Conservation (phyloP, 129 eudicot species). For the Helianthus tuberosus region DNA sequence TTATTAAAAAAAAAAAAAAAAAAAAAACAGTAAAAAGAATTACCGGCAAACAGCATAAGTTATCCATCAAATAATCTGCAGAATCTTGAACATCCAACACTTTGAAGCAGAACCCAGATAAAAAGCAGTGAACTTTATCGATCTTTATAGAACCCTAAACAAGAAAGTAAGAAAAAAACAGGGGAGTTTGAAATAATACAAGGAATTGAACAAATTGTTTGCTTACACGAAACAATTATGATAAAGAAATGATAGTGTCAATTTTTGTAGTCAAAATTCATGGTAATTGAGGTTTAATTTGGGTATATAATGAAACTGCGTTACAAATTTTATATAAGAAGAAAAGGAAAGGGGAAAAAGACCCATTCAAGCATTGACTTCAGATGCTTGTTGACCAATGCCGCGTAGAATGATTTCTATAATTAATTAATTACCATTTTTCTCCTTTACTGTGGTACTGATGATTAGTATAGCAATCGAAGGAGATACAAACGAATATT, state of each 20-base stretch:
- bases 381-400: conserved; percentile 38
- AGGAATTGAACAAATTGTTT: conserved; percentile 6
- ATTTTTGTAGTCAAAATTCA: conserved; percentile 27
- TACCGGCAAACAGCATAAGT: conserved; percentile 60
- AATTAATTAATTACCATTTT: conserved; percentile 2
- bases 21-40: background rate
- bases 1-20: background rate
- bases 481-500: too few relatives aligned
- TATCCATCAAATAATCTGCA: conserved; percentile 52
- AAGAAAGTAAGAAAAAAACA: conserved; percentile 16
- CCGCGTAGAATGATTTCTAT: conserved; percentile 27
- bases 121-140: conserved; percentile 21
- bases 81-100: conserved; percentile 40
- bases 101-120: conserved; percentile 27
- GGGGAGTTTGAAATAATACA: background rate
- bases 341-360: conserved; percentile 15
- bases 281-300: conserved; percentile 18
- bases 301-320: conserved; percentile 23
- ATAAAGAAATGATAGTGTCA: conserved; percentile 11
- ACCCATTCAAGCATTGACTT: conserved; percentile 38
- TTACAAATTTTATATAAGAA: conserved; percentile 9
- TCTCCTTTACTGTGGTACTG: background rate
- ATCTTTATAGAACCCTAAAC: conserved; percentile 14
- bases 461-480: too few relatives aligned
- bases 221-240: conserved; percentile 31